Evolutionary conservation across 192 early-diverging fungal species (phyloP), one percentile per base, ranked within the genome.

Genomic region (Physocladia obscura): DNA sequence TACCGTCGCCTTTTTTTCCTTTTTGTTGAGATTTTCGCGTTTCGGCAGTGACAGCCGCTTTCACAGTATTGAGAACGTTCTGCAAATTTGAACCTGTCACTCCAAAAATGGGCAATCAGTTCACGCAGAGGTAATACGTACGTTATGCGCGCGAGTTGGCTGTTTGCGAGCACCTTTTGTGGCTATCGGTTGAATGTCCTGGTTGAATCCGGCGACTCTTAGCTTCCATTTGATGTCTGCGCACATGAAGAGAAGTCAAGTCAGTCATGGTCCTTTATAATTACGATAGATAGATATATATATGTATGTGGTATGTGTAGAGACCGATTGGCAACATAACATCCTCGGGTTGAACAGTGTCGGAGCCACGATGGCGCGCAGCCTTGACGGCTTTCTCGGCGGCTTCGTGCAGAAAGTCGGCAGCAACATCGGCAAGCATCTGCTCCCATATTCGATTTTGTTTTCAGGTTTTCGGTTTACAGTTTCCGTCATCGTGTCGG

Each of bases 181-280:
- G 13, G 54, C 8, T 5, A 68, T 5, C 8, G 19, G 19, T 21
- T 54, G 27, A 29, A 68, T 22, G 50, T 68, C 51, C 52, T 68
- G 65, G 35, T 68, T 68, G 52, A 78, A 78, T 0, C 76, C 76
- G 5, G 76, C 71, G 17, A 78, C 55, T 50, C 61, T 67, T 8
- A 78, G 70, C 4, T 64, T 50, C 72, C 72, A 78, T 47, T 78
- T 73, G 24, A 40, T 52, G 31, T 78, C 76, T 78, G 38, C 26
- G 30, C n/a, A n/a, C n/a, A n/a, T n/a, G n/a, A n/a, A n/a, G n/a
- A n/a, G n/a, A n/a, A n/a, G n/a, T n/a, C n/a, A n/a, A n/a, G n/a
- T n/a, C n/a, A n/a, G n/a, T n/a, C n/a, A n/a, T n/a, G n/a, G n/a
- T n/a, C n/a, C n/a, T n/a, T n/a, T n/a, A n/a, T n/a, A n/a, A n/a